Evolutionary conservation across 345 rosid genomes (phyloP).

Genomic region (Raphanus raphanistrum): DNA sequence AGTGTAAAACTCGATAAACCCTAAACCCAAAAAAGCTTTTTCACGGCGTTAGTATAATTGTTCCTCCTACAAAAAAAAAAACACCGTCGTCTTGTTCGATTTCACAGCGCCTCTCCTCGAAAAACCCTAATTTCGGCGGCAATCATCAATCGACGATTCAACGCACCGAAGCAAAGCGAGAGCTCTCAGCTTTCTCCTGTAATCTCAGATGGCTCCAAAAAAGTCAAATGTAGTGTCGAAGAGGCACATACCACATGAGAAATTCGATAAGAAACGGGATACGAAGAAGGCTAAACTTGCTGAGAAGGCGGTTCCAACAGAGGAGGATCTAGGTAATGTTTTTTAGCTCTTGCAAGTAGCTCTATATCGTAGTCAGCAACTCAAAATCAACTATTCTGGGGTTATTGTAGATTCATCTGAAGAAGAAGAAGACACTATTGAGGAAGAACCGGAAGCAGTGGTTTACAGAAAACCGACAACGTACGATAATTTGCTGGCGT

Average conservation of each 20-base stretch:
- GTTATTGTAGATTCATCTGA: slow-evolving; percentile 33
- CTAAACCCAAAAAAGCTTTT: not conserved
- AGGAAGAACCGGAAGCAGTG: slow-evolving; percentile 36
- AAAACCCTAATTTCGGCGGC: not conserved
- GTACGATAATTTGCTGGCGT: slow-evolving; percentile 50
- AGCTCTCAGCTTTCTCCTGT: not conserved
- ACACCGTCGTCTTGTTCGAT: not conserved
- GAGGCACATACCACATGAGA: slow-evolving; percentile 37
- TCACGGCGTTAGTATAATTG: not conserved
- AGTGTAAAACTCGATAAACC: not conserved
- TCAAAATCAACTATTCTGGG: not conserved
- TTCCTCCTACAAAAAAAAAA: not conserved
- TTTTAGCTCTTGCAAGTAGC: not conserved
- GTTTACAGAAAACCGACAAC: slow-evolving; percentile 46
- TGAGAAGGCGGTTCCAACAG: slow-evolving; percentile 36
- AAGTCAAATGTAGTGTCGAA: slow-evolving; percentile 18
- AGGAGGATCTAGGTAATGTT: slow-evolving; percentile 42
- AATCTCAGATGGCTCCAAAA: slow-evolving; percentile 24
- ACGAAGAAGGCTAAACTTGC: slow-evolving; percentile 37
- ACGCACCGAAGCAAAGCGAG: not conserved
- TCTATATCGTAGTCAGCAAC: not conserved
- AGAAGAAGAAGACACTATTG: slow-evolving; percentile 27
- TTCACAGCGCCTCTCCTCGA: not conserved
- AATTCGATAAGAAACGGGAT: slow-evolving; percentile 30
- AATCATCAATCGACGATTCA: not conserved